These are phyloP conservation scores for Saksenaea oblongispora DNA, from an alignment of 371 early-diverging fungal genomes.

Conservation along the genomic window DNA sequence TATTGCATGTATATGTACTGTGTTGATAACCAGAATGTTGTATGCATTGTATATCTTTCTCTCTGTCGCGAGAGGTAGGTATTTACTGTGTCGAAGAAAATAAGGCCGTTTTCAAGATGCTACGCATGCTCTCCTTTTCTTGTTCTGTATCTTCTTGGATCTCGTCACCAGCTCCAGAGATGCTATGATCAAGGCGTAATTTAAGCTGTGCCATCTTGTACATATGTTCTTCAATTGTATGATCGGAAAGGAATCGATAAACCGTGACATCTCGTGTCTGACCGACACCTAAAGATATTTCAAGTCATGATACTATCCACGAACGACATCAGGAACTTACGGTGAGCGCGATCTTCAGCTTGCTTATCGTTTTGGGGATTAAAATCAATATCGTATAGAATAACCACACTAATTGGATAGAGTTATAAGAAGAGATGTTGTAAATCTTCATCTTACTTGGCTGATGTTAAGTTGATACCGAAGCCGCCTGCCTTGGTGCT, in stretches of 20 bases:
- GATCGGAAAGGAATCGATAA: constrained; percentile 68
- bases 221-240: constrained; percentile 80
- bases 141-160: background rate
- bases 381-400: constrained; percentile 91
- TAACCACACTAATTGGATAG: constrained; percentile 58
- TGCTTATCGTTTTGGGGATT: constrained; percentile 97
- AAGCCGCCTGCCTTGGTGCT: constrained; percentile 93
- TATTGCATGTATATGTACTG: too few relatives aligned
- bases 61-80: too few relatives aligned
- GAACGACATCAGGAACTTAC: constrained; percentile 30
- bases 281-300: constrained; percentile 77
- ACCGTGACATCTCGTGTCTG: constrained; percentile 88
- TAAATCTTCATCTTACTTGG: constrained; percentile 64
- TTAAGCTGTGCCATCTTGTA: constrained; percentile 68
- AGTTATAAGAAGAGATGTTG: background rate
- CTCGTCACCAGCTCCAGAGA: constrained; percentile 29
- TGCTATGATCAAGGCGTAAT: constrained; percentile 74
- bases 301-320: background rate
- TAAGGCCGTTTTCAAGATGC: background rate
- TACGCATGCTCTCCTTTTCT: background rate
- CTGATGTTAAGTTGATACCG: constrained; percentile 90
- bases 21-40: too few relatives aligned
- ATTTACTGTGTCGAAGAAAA: background rate
- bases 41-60: too few relatives aligned
- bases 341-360: constrained; percentile 91